phyloP scores from a whole-genome alignment of 1,139 yeast species.

The Hemisphaericaspora xylofermentans region DNA sequence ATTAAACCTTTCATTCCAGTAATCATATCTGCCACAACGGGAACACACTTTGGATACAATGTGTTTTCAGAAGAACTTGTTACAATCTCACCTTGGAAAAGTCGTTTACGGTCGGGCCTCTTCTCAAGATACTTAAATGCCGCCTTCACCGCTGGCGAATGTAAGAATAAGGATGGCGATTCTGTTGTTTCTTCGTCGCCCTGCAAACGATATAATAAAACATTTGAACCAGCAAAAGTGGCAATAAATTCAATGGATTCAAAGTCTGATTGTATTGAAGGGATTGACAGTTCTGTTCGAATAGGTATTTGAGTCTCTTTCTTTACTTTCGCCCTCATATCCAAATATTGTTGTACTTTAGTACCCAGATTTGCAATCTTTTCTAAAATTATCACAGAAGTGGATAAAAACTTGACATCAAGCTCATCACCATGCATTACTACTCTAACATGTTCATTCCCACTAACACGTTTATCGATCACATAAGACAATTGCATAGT shows the following conservation, averaged over 20 bases:
- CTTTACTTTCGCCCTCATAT: slow-evolving; percentile 20
- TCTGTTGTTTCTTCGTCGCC: slow-evolving; percentile 36
- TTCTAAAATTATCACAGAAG: slow-evolving; percentile 50
- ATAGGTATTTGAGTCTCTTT: slow-evolving; percentile 23
- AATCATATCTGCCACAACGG: slow-evolving; percentile 63
- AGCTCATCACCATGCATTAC: slow-evolving; percentile 63
- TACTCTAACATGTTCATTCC: slow-evolving; percentile 35
- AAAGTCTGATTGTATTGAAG: slow-evolving; percentile 26
- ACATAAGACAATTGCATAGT: slow-evolving; percentile 61
- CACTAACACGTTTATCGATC: slow-evolving; percentile 30
- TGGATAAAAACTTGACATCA: slow-evolving; percentile 61
- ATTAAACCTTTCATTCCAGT: slow-evolving; percentile 45
- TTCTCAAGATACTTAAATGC: slow-evolving; percentile 34
- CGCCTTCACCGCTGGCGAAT: slow-evolving; percentile 75
- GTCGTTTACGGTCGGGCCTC: slow-evolving; percentile 36
- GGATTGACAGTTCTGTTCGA: background rate
- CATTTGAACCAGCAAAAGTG: slow-evolving; percentile 70
- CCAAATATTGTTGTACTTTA: slow-evolving; percentile 39
- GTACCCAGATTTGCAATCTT: slow-evolving; percentile 45
- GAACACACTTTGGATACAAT: slow-evolving; percentile 73
- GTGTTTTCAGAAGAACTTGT: slow-evolving; percentile 75
- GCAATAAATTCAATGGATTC: slow-evolving; percentile 53
- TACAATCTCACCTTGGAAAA: slow-evolving; percentile 51
- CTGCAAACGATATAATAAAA: slow-evolving; percentile 49
- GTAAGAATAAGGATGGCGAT: slow-evolving; percentile 60